Base-by-base conservation (phyloP, 2,329 filamentous ascomycete genomes). In the Penicillium sumatraense region DNA sequence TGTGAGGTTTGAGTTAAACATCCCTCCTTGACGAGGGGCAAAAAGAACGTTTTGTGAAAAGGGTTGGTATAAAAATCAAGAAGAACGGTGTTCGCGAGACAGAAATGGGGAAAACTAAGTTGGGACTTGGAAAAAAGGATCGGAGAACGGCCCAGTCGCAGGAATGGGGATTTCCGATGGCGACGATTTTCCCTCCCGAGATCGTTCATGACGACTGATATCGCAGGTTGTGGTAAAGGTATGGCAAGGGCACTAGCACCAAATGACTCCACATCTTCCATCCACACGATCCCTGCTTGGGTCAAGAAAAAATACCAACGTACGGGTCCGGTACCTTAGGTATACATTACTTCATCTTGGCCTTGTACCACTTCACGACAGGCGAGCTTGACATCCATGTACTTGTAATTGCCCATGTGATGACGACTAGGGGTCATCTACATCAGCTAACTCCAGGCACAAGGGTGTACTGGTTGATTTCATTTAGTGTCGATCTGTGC, bases 241-340 rank as follows among this genome's bases (percentile, higher is more conserved):
- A 56, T 53, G 46, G 33, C 49, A 61, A 57, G 21, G 53, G 55
- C 59, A 58, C 57, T 62, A 60, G 54, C 45, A 36, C 54, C 52
- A 53, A 51, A 50, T 41, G 57, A 51, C 57, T 57, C 57, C 59
- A 60, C 56, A 53, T 20, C 36, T 44, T 51, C 40, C 14, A 26
- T 45, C 57, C 51, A 56, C 58, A 62, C 57, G 51, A 62, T 62
- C 58, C 58, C 57, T 60, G 60, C 53, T 18, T 26, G 45, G 46
- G 38, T 31, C 4, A n/a, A 52, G 42, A 52, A 51, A 51, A 57
- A 45, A 46, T 21, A 21, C 56, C n/a, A n/a, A 58, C 59, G 48
- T 48, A 55, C 36, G 27, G 41, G 20, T 33, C 27, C 53, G 26
- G 29, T 55, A 45, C 40, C 36, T 36, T 52, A 26, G 31, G 26